phyloP scores from a whole-genome alignment of 2,329 filamentous ascomycete species.

The Dissoconium aciculare region DNA sequence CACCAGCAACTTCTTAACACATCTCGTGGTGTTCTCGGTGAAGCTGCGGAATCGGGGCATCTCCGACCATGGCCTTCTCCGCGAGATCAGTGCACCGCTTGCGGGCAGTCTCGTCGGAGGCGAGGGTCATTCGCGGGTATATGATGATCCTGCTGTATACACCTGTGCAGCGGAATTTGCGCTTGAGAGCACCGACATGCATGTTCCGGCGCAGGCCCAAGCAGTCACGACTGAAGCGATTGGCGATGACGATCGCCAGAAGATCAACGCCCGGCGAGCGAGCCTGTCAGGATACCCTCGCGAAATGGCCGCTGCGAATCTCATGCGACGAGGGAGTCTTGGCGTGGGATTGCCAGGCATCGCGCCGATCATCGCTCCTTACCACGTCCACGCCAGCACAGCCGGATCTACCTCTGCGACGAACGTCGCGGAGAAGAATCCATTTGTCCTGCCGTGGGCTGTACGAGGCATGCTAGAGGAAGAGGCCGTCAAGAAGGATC shows the following conservation, averaged over 20 bases:
- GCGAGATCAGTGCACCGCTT: constrained; percentile 74
- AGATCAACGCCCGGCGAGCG: constrained; percentile 12
- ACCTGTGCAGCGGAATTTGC: constrained; percentile 39
- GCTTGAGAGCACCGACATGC: constrained; percentile 31
- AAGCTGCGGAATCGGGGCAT: constrained; percentile 89
- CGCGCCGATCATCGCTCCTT: constrained; percentile 22
- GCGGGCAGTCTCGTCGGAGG: constrained; percentile 84
- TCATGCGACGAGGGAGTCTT: constrained; percentile 20
- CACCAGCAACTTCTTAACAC: constrained; percentile 82
- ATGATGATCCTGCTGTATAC: constrained; percentile 80
- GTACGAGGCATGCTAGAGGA: constrained; percentile 90
- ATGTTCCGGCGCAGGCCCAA: constrained; percentile 1
- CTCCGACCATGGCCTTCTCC: constrained; percentile 81
- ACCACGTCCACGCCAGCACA: constrained; percentile 24
- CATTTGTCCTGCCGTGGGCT: constrained; percentile 86
- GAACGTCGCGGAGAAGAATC: constrained; percentile 43
- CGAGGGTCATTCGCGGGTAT: constrained; percentile 84
- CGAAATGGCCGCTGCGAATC: constrained; percentile 19
- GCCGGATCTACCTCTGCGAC: constrained; percentile 3
- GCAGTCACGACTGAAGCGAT: constrained; percentile 4
- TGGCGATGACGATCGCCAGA: constrained; percentile 7
- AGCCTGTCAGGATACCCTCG: constrained; percentile 18
- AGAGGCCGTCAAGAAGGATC: constrained; percentile 69
- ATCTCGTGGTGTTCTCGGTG: constrained; percentile 81
- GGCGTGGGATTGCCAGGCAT: constrained; percentile 17